Conservation (phyloP, 2,329 filamentous ascomycete genomes). For the Paecilomyces formosus region DNA sequence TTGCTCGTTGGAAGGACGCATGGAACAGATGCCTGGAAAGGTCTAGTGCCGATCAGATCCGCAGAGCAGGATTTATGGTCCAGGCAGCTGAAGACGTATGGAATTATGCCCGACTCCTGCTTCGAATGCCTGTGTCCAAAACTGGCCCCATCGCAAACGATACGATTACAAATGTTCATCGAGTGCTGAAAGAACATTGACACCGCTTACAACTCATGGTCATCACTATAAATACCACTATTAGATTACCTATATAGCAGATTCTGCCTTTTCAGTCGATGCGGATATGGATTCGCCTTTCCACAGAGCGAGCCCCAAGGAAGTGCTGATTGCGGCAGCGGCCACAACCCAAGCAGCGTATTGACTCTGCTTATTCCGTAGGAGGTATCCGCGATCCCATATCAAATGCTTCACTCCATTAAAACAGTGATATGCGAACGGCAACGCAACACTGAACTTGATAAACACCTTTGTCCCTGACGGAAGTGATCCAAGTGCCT, state of each 20-base stretch:
- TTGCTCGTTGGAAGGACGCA: neutral
- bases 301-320: neutral
- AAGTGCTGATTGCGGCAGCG: neutral
- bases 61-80: neutral
- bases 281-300: neutral
- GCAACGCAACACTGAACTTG: conserved; percentile 50
- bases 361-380: neutral
- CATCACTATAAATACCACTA: neutral
- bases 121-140: neutral
- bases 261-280: neutral
- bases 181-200: neutral
- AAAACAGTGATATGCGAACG: conserved; percentile 57
- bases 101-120: neutral
- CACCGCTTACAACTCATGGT: neutral
- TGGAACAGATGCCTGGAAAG: neutral
- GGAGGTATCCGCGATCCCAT: conserved; percentile 49
- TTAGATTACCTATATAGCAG: neutral
- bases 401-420: conserved; percentile 60
- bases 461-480: conserved; percentile 45
- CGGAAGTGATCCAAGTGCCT: conserved; percentile 53
- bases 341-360: neutral
- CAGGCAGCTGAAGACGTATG: neutral
- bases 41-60: neutral
- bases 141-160: neutral
- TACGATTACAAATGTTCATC: neutral